Conservation (phyloP, 2,329 filamentous ascomycete species). For the Exophiala sideris region DNA sequence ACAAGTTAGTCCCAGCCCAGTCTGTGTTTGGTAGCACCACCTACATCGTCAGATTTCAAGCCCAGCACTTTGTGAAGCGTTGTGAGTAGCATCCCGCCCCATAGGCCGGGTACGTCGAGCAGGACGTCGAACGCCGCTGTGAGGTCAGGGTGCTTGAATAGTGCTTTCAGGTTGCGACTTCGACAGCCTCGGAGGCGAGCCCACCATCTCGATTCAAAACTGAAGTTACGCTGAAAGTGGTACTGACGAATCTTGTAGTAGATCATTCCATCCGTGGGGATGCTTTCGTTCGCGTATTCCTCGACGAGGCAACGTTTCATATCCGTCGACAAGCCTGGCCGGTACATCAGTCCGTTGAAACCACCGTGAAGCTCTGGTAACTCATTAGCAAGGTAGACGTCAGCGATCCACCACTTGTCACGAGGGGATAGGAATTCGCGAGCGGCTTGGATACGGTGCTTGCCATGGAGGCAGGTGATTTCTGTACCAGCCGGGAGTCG, state of each 20-base stretch:
- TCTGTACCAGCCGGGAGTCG: constrained; percentile 23
- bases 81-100: constrained; percentile 33
- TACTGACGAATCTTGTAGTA: constrained; percentile 34
- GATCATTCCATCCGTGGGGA: constrained; percentile 30
- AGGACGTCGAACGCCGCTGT: constrained; percentile 34
- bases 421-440: constrained; percentile 21
- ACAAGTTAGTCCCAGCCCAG: constrained; percentile 3
- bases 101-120: constrained; percentile 33
- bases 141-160: constrained; percentile 29
- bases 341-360: neutral
- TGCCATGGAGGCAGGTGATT: constrained; percentile 30
- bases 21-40: constrained; percentile 4
- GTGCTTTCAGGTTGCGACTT: constrained; percentile 28
- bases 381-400: constrained; percentile 33
- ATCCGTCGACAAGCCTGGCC: constrained; percentile 28
- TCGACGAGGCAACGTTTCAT: constrained; percentile 30
- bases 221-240: constrained; percentile 18
- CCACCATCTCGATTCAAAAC: constrained; percentile 21
- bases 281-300: constrained; percentile 33
- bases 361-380: neutral
- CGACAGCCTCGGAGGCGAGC: constrained; percentile 29
- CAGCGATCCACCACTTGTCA: constrained; percentile 32
- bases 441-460: constrained; percentile 27
- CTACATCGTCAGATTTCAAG: constrained; percentile 35
- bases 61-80: constrained; percentile 31